Evolutionary conservation across 441 rosid species (phyloP).

Genomic region (Corymbia citriodora): DNA sequence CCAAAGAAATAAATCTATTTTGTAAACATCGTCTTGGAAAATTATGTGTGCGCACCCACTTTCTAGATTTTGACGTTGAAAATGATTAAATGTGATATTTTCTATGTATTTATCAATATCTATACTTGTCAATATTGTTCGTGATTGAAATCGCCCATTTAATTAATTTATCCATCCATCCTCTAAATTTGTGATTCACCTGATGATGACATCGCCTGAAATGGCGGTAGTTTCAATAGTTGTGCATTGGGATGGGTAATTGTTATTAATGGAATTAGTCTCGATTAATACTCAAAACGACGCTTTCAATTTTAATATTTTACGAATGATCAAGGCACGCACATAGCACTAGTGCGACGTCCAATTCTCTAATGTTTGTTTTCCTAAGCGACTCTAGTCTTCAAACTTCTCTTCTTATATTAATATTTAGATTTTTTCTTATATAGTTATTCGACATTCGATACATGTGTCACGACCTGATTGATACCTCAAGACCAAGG

Average conservation of each 20-base stretch:
- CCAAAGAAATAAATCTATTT: not conserved
- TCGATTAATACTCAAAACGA: rapidly evolving
- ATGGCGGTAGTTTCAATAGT: rapidly evolving
- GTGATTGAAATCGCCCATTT: rapidly evolving
- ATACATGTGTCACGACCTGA: not conserved
- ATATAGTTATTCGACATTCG: not conserved
- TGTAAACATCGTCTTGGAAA: not conserved
- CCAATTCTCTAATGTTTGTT: not conserved
- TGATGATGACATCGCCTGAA: rapidly evolving
- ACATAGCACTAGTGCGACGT: rapidly evolving
- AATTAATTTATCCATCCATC: not conserved
- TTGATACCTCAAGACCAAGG: no score
- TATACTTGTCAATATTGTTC: rapidly evolving
- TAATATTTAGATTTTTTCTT: not conserved
- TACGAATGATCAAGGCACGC: not conserved
- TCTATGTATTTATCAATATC: not conserved
- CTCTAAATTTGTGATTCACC: rapidly evolving
- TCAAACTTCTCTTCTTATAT: not conserved
- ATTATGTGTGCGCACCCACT: not conserved
- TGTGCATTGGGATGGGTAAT: not conserved
- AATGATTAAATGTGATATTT: rapidly evolving
- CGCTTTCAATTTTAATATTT: rapidly evolving
- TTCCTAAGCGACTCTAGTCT: not conserved
- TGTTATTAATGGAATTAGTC: rapidly evolving
- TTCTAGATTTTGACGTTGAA: not conserved